phyloP scores from a whole-genome alignment of 805 yeast genomes.

The Dipodascus albidus region DNA sequence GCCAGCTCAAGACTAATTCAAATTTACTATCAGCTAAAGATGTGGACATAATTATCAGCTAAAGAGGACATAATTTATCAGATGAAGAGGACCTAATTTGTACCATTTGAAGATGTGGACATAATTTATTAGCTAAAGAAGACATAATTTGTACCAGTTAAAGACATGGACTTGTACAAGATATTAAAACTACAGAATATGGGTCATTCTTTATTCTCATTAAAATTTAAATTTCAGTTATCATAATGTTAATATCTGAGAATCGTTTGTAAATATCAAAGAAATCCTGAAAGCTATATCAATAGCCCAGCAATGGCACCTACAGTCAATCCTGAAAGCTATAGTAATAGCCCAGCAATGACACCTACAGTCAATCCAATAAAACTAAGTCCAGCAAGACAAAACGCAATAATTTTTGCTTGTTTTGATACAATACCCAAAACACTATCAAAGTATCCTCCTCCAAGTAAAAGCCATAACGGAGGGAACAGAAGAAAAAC shows the following conservation, averaged over 20 bases:
- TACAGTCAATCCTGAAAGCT: conserved; percentile 2
- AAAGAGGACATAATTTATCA: no score
- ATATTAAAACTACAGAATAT: no score
- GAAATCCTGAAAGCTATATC: background rate
- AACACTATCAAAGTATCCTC: conserved; percentile 25
- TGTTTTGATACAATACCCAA: conserved; percentile 24
- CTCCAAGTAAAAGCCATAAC: conserved; percentile 27
- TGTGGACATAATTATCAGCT: no score
- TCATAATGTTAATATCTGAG: no score
- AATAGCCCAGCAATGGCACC: conserved; percentile 13
- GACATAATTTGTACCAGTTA: no score
- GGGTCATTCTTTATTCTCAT: background rate
- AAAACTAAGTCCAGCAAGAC: conserved; percentile 20
- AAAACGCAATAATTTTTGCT: conserved; percentile 23
- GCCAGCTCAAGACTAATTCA: no score
- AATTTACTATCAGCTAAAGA: no score
- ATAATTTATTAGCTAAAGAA: no score
- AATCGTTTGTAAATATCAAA: conserved; percentile 2
- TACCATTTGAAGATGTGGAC: no score
- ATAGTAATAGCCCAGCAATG: conserved; percentile 9
- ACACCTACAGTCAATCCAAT: conserved; percentile 9
- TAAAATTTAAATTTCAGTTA: no score
- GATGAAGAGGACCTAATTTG: no score
- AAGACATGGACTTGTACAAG: no score
- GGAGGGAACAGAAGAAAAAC: conserved; percentile 25